Evolutionary conservation across 306 rosid species (phyloP).

Genomic region (Canavalia ensiformis): DNA sequence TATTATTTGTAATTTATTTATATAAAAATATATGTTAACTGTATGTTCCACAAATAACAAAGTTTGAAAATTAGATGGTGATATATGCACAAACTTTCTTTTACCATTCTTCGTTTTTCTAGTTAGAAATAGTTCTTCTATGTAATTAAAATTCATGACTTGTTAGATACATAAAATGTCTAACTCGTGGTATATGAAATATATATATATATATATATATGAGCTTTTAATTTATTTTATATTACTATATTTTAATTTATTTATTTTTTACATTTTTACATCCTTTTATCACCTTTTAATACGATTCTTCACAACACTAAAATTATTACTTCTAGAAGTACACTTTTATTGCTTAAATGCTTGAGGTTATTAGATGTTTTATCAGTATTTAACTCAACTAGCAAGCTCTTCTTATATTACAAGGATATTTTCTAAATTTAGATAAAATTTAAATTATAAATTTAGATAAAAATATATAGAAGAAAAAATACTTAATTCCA

Average conservation of each 20-base stretch:
- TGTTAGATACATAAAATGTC: neutral
- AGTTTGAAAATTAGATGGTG: neutral
- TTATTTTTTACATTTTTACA: neutral
- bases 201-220: neutral
- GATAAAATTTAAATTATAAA: too few relatives aligned
- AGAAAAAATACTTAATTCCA: too few relatives aligned
- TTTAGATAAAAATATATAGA: too few relatives aligned
- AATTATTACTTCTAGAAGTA: neutral
- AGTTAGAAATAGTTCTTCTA: neutral
- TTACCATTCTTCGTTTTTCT: neutral
- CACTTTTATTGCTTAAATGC: too few relatives aligned
- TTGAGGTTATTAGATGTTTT: too few relatives aligned
- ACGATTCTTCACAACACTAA: neutral
- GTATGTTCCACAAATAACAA: neutral
- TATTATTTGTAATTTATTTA: too few relatives aligned
- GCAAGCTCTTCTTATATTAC: too few relatives aligned
- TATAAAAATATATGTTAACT: neutral
- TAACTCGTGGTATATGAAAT: neutral
- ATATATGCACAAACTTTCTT: too few relatives aligned
- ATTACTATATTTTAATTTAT: neutral
- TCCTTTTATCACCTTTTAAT: neutral
- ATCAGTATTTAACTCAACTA: too few relatives aligned
- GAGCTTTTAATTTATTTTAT: neutral
- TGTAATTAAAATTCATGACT: neutral
- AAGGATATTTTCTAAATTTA: too few relatives aligned